Evolutionary conservation across 371 early-diverging fungal genomes (phyloP).

Genomic region (Saksenaea oblongispora): DNA sequence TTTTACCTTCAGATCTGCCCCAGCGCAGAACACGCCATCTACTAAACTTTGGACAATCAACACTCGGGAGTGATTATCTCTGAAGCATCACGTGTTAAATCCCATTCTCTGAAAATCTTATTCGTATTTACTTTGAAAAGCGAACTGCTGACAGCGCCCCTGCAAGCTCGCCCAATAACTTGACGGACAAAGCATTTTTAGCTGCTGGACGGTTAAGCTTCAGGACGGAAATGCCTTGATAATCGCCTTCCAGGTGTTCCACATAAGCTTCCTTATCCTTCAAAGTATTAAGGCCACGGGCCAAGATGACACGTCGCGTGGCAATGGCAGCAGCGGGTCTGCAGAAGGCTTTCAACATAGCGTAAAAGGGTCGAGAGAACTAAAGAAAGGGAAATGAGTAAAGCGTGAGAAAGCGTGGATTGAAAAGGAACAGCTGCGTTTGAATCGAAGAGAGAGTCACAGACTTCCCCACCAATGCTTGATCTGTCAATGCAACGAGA

Average conservation of each 20-base stretch:
- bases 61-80: slow-evolving; percentile 67
- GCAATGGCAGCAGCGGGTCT: not conserved
- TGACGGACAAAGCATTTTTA: slow-evolving; percentile 88
- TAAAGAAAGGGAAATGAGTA: not conserved
- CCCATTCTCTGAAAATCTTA: not conserved
- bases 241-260: slow-evolving; percentile 57
- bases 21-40: slow-evolving; percentile 91
- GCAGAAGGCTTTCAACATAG: not conserved
- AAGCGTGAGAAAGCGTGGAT: slow-evolving; percentile 2
- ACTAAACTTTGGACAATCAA: slow-evolving; percentile 83
- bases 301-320: not conserved
- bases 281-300: slow-evolving; percentile 16
- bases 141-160: slow-evolving; percentile 67
- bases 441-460: not conserved
- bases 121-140: slow-evolving; percentile 51
- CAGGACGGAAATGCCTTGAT: slow-evolving; percentile 80
- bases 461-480: too few species aligned
- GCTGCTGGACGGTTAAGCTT: slow-evolving; percentile 86
- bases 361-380: not conserved
- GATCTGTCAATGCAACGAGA: too few species aligned
- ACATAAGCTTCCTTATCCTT: slow-evolving; percentile 60
- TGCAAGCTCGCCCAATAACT: slow-evolving; percentile 75
- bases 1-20: slow-evolving; percentile 91
- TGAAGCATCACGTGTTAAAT: not conserved
- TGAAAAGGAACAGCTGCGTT: not conserved